These are phyloP conservation scores for Chlamydomonas eustigma DNA, from an alignment of 139 green algal genomes.

Conservation along the genomic window DNA sequence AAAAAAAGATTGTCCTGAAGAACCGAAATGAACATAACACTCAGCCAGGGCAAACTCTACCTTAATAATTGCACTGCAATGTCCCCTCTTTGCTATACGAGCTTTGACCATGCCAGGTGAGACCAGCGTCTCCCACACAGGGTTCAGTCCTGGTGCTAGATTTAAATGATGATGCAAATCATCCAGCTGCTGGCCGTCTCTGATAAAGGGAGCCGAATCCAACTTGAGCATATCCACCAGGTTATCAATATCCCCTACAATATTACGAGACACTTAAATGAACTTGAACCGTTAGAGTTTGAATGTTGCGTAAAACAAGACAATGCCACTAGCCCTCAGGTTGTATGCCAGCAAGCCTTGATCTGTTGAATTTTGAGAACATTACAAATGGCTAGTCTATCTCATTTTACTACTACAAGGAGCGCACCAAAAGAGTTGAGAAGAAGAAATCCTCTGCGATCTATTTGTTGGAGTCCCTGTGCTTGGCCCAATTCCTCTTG, in stretches of 20 bases:
- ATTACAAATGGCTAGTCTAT: too few species aligned
- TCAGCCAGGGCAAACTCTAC: too few species aligned
- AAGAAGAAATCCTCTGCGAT: slow-evolving; percentile 43
- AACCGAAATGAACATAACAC: too few species aligned
- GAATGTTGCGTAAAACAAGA: not conserved
- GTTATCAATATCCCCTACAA: slow-evolving; percentile 46
- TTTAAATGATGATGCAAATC: too few species aligned
- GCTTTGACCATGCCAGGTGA: slow-evolving; percentile 13
- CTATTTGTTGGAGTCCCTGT: slow-evolving; percentile 20
- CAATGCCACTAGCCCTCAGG: too few species aligned
- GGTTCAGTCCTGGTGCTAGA: slow-evolving; percentile 3
- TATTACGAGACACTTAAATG: not conserved
- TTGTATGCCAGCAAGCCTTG: too few species aligned
- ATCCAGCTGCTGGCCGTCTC: too few species aligned
- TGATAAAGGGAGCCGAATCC: too few species aligned
- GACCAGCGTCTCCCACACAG: not conserved
- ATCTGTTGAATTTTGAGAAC: too few species aligned
- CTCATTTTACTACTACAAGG: too few species aligned
- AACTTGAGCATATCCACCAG: slow-evolving; percentile 21
- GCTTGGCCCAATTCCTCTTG: too few species aligned
- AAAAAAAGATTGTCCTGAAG: too few species aligned
- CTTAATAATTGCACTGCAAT: slow-evolving; percentile 58
- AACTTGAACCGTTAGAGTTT: not conserved
- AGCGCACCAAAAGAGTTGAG: slow-evolving; percentile 47
- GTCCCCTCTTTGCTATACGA: slow-evolving; percentile 31